Conservation (phyloP, 768 basidiomycete species). For the Lentinula sp. region DNA sequence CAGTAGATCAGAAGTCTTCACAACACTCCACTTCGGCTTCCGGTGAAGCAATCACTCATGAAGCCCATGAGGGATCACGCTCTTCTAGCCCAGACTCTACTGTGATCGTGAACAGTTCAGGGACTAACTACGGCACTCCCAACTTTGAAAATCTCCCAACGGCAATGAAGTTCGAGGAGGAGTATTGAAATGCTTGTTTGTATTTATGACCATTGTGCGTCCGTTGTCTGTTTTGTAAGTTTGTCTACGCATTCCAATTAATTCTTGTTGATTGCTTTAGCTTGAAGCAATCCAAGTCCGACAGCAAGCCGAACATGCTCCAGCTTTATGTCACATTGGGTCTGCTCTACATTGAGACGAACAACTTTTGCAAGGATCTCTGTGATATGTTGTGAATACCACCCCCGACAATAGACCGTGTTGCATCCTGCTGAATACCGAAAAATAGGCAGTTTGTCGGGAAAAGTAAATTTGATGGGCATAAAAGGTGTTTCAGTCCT, state of each 20-base stretch:
- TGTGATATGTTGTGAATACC: not conserved
- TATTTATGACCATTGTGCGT: not conserved
- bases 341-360: not conserved
- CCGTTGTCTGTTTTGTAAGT: not conserved
- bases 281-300: not conserved
- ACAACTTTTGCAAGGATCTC: not conserved
- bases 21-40: not conserved
- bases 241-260: not conserved
- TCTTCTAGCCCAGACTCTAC: not conserved
- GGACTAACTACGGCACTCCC: too few species aligned
- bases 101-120: not conserved
- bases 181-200: not conserved
- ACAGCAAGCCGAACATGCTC: not conserved
- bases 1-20: slow-evolving; percentile 7
- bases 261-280: not conserved
- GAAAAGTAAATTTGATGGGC: not conserved
- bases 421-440: slow-evolving; percentile 13
- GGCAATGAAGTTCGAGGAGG: not conserved
- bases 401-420: not conserved
- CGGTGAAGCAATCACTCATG: not conserved
- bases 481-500: not conserved
- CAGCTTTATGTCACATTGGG: not conserved
- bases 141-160: not conserved
- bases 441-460: slow-evolving; percentile 34
- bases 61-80: not conserved